Evolutionary conservation across 768 basidiomycete species (phyloP), one percentile per base, ranked within the genome.

Genomic region (Hygrophoropsis aurantiaca): DNA sequence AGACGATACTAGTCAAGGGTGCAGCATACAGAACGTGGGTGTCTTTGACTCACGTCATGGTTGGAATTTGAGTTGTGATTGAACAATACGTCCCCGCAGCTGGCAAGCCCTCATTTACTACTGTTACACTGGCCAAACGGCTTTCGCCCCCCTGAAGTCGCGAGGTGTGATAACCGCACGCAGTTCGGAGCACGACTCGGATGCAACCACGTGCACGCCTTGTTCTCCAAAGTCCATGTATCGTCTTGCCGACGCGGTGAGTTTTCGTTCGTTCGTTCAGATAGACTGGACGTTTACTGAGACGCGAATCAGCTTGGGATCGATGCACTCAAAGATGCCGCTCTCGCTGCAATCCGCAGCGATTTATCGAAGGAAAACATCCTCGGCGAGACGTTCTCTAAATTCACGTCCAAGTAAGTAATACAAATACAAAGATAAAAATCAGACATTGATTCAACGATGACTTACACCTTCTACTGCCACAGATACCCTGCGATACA

Each of bases 151-250:
- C 16, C 33, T 64, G 38, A 66, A 59, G 44, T 13, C 37, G 15
- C 18, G 11, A 4, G 18, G 11, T 3, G 34, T 32, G 7, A 24
- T 13, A n/a, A 16, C n/a, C 5, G 35, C 13, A 11, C 32, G 20
- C 0, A 36, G 47, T 18, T 52, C 56, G 4, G 27, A 13, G 13
- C 13, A 13, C 26, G 42, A 30, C 9, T 24, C 11, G 7, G 25
- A 21, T n/a, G 37, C 44, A 34, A 27, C 44, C 21, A n/a, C n/a
- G n/a, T n/a, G n/a, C n/a, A n/a, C n/a, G n/a, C 1, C 39, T 16
- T 69, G 67, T 20, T 70, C 67, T 15, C 67, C 69, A 46, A 69
- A 70, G 56, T 69, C 67, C 9, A 69, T 70, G 69, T 70, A 67
- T 53, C 64, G 67, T 42, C 54, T 69, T 8, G 67, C 67, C 19